phyloP scores from a whole-genome alignment of 177 flowering plant species.

The Vitis hybrid region DNA sequence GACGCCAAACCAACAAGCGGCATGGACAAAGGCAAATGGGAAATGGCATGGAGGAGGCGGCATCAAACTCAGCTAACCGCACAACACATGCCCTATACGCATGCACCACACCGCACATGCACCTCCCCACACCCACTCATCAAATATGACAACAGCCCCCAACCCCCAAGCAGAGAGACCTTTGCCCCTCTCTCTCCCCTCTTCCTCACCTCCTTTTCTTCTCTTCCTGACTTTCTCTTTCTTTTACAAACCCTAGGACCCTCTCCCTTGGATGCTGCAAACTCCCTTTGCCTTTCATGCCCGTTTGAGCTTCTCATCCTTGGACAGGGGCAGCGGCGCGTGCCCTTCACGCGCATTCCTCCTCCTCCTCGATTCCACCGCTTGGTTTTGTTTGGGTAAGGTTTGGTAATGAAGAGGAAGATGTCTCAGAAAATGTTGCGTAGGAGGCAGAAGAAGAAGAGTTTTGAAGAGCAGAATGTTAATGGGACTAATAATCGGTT shows the following conservation, averaged over 20 bases:
- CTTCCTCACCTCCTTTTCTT: background rate
- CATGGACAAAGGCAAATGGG: too few relatives aligned
- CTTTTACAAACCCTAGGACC: background rate
- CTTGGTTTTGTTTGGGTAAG: too few relatives aligned
- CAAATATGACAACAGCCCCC: too few relatives aligned
- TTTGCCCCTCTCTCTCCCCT: background rate
- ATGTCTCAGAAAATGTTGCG: slow-evolving; percentile 6
- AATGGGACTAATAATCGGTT: slow-evolving; percentile 24
- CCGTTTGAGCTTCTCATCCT: background rate
- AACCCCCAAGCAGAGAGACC: too few relatives aligned
- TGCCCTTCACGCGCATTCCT: slow-evolving; percentile 5
- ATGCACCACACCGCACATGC: too few relatives aligned
- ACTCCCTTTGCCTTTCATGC: slow-evolving; percentile 6
- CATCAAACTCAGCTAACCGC: too few relatives aligned
- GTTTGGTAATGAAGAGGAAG: slow-evolving; percentile 9
- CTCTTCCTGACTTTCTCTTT: background rate
- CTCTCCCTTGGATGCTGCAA: slow-evolving; percentile 18
- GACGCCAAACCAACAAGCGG: too few relatives aligned
- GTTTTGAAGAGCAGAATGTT: background rate
- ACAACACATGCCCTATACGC: too few relatives aligned
- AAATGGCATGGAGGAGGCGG: too few relatives aligned
- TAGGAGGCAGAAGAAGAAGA: slow-evolving; percentile 13
- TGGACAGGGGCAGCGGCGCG: background rate
- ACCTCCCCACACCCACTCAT: too few relatives aligned
- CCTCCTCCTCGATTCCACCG: slow-evolving; percentile 1